Base-by-base conservation (phyloP, 768 basidiomycete species). In the Daedaleopsis nitida region DNA sequence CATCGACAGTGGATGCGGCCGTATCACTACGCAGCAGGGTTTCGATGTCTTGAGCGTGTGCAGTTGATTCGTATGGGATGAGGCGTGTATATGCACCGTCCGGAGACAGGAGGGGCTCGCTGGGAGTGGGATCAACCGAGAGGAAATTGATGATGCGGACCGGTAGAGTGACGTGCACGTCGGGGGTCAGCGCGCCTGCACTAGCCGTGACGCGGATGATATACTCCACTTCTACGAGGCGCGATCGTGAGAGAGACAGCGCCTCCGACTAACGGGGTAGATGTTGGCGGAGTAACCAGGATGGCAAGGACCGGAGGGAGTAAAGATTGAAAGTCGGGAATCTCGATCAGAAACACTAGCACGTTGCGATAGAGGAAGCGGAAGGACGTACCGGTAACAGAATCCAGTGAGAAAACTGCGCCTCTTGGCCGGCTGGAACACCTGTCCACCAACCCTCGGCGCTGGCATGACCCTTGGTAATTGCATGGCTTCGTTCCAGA, bases 371-470 rank as follows among this genome's bases (percentile, higher is more conserved):
- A 12, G 51, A 43, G 35, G 19, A 37, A 52, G 43, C 14, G 23
- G 23, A 19, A 2, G 9, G 54, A 16, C 17, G 43, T 24, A 95
- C 94, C 27, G 94, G 94, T 44, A 96, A 68, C 10, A 83, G 69
- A 8, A 97, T 79, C 55, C 81, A 85, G 68, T 92, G 87, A 16
- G 81, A 80, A 72, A 94, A 92, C 19, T 85, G 80, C 10, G 80
- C 75, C 6, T 78, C 77, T 63, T 87, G 84, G 1, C 85, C 84
- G 3, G 88, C 77, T 14, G 77, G 74, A 7, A 96, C 86, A 9
- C 95, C 95, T 6, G 85, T 80, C 94, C 94, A 96, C 90, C 92
- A 96, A 1, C 94, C 94, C 67, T 86, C 88, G 23, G 86, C 89
- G 44, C 89, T 93, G 11, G 88, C 90, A 69, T 86, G 82, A 2